Evolutionary conservation across 2,329 filamentous ascomycete genomes (phyloP).

Genomic region (Trichoderma aggressivum): DNA sequence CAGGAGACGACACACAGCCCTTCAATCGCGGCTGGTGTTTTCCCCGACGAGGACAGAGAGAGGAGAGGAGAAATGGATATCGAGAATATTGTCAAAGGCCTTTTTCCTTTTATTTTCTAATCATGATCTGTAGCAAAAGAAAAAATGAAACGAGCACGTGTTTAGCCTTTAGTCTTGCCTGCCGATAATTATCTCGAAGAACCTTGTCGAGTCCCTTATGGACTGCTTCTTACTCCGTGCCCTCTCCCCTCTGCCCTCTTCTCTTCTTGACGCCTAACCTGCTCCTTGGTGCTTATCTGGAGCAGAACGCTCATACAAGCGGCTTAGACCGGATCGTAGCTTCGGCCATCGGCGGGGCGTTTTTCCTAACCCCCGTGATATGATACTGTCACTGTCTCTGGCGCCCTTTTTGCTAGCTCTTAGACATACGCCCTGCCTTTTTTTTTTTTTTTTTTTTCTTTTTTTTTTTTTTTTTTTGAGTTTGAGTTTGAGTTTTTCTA

Average conservation of each 20-base stretch:
- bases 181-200: constrained; percentile 7
- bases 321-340: constrained; percentile 13
- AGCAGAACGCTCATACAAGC: background rate
- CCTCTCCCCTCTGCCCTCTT: background rate
- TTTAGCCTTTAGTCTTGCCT: constrained; percentile 12
- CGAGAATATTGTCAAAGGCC: constrained; percentile 7
- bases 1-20: background rate
- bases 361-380: constrained; percentile 6
- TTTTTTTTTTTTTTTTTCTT: background rate
- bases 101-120: background rate
- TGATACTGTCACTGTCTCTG: background rate
- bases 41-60: background rate
- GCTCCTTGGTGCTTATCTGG: background rate
- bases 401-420: constrained; percentile 2
- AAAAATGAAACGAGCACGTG: constrained; percentile 5
- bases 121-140: constrained; percentile 18
- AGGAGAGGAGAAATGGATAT: constrained; percentile 15
- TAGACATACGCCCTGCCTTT: background rate
- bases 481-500: background rate
- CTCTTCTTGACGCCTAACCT: background rate
- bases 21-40: background rate
- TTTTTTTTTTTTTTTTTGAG: background rate
- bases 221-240: background rate
- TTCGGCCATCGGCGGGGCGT: constrained; percentile 14
- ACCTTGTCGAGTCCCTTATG: background rate